Evolutionary conservation across 331 rosid species (phyloP).

Genomic region (Cydonia oblonga): DNA sequence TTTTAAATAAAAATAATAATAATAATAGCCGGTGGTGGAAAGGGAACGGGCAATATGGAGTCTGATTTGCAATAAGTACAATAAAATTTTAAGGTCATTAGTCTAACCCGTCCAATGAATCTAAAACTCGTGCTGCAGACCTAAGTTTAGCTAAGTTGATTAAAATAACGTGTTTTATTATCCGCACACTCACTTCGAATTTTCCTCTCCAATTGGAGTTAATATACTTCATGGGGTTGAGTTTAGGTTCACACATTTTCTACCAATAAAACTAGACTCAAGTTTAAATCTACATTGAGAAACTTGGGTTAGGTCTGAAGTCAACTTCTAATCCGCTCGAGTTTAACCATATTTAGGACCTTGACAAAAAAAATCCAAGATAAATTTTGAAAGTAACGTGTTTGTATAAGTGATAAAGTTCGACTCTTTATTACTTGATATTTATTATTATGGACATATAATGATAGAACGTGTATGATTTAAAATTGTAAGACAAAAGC

Average conservation of each 20-base stretch:
- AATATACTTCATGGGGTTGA: background rate
- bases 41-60: background rate
- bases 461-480: background rate
- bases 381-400: background rate
- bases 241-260: too few relatives aligned
- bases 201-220: background rate
- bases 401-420: too few relatives aligned
- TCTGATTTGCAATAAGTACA: background rate
- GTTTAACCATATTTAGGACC: too few relatives aligned
- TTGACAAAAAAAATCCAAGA: background rate
- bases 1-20: too few relatives aligned
- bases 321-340: background rate
- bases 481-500: background rate
- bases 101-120: background rate
- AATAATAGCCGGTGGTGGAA: background rate
- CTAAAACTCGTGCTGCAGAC: background rate
- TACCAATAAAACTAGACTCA: background rate
- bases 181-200: too few relatives aligned
- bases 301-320: background rate
- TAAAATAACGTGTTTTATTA: too few relatives aligned
- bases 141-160: rapidly evolving
- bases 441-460: rapidly evolving
- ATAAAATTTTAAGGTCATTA: background rate
- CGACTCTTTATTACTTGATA: rapidly evolving
- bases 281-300: background rate